Evolutionary conservation across 1,284 basidiomycete genomes (phyloP).

Genomic region (Austroboletus rostrupii): DNA sequence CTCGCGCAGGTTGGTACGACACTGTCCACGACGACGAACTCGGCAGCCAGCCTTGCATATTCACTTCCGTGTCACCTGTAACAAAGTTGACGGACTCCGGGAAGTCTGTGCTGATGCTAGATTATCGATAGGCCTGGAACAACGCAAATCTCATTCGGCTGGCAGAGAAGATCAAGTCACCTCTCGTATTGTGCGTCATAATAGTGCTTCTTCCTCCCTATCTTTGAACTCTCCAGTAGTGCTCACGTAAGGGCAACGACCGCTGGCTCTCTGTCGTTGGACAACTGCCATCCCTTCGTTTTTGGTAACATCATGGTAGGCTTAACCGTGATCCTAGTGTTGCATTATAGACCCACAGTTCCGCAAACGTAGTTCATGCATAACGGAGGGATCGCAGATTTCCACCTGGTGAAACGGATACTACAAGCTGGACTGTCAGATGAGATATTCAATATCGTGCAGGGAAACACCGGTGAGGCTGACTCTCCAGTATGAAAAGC

Average conservation of each 20-base stretch:
- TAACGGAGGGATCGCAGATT: slow-evolving; percentile 86
- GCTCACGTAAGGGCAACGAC: slow-evolving; percentile 90
- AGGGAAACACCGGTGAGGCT: slow-evolving; percentile 82
- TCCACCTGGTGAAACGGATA: slow-evolving; percentile 74
- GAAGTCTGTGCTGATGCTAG: slow-evolving; percentile 5
- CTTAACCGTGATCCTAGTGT: not conserved
- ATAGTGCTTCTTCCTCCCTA: not conserved
- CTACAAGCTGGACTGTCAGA: slow-evolving; percentile 76
- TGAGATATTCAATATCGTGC: slow-evolving; percentile 79
- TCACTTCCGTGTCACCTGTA: slow-evolving; percentile 93
- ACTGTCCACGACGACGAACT: slow-evolving; percentile 75
- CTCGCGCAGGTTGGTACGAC: slow-evolving; percentile 75
- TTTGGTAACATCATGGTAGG: slow-evolving; percentile 85
- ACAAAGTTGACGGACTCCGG: not conserved
- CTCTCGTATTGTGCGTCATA: slow-evolving; percentile 78
- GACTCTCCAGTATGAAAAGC: not conserved
- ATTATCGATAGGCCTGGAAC: slow-evolving; percentile 75
- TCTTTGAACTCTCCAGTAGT: slow-evolving; percentile 36
- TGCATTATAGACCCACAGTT: not conserved
- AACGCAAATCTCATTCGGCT: slow-evolving; percentile 86
- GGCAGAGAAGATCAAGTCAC: slow-evolving; percentile 93
- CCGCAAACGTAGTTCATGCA: slow-evolving; percentile 79
- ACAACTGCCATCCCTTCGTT: slow-evolving; percentile 92
- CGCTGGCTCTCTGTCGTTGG: slow-evolving; percentile 79
- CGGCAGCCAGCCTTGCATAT: slow-evolving; percentile 87